phyloP scores from a whole-genome alignment of 768 basidiomycete species.

The Lentinula guzmanii region DNA sequence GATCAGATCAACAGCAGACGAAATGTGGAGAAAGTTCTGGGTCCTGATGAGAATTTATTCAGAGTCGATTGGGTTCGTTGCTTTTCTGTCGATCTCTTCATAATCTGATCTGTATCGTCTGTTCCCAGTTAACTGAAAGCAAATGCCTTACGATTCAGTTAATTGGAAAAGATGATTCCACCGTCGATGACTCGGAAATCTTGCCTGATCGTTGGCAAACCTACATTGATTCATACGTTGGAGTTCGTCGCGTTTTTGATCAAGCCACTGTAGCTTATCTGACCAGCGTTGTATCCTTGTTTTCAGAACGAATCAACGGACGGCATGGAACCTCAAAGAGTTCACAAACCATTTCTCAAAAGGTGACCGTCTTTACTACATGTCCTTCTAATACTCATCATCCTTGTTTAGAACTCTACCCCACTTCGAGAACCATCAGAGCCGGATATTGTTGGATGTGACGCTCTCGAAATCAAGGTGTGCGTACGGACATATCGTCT shows the following conservation, averaged over 20 bases:
- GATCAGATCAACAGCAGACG: conserved; percentile 65
- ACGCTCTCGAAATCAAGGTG: conserved; percentile 75
- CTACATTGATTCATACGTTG: conserved; percentile 73
- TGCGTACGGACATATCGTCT: conserved; percentile 79
- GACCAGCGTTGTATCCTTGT: not conserved
- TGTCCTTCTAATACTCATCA: not conserved
- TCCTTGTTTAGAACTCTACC: conserved; percentile 31
- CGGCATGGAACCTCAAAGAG: conserved; percentile 39
- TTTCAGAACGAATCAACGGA: conserved; percentile 53
- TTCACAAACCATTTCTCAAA: conserved; percentile 58
- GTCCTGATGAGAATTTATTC: conserved; percentile 75
- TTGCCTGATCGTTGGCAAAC: conserved; percentile 73
- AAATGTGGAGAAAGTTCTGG: conserved; percentile 62
- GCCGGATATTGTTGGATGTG: conserved; percentile 43
- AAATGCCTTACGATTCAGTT: conserved; percentile 69
- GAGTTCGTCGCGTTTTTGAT: conserved; percentile 31
- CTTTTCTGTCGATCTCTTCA: not conserved
- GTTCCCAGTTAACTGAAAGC: conserved; percentile 50
- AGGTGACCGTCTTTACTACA: conserved; percentile 34
- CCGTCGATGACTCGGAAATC: conserved; percentile 70
- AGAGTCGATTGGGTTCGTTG: conserved; percentile 71
- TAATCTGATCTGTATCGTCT: not conserved
- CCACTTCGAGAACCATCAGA: conserved; percentile 20
- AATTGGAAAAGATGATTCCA: conserved; percentile 74
- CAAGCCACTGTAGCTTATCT: not conserved